These are phyloP conservation scores for Phyllachora maydis DNA, from an alignment of 2,329 filamentous ascomycete species.

Conservation along the genomic window DNA sequence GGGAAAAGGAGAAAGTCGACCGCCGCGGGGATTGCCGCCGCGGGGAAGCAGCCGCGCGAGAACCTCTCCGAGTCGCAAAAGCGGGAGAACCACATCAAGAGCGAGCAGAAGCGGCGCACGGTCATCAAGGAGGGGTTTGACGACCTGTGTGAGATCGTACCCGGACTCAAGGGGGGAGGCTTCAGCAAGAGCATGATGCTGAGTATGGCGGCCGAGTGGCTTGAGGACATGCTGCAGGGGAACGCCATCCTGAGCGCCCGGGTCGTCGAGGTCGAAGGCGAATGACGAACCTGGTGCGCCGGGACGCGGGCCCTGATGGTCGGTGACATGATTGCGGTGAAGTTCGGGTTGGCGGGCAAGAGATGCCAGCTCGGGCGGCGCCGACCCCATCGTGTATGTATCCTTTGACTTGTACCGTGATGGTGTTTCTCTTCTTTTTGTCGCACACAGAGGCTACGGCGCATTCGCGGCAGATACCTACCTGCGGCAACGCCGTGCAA, in stretches of 20 bases:
- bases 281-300: no score
- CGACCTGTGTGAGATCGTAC: conserved; percentile 57
- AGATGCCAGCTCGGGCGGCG: no score
- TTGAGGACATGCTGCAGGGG: conserved; percentile 50
- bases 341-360: no score
- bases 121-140: conserved; percentile 69
- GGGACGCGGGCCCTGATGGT: no score
- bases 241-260: conserved; percentile 40
- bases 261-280: conserved; percentile 10
- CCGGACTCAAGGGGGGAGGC: conserved; percentile 50
- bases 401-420: no score
- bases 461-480: no score
- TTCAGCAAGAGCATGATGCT: conserved; percentile 73
- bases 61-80: conserved; percentile 72
- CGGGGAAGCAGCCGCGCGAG: conserved; percentile 29
- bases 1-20: neutral
- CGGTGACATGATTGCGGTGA: no score
- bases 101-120: conserved; percentile 70
- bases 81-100: conserved; percentile 68
- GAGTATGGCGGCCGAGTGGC: conserved; percentile 49
- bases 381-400: no score
- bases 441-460: no score
- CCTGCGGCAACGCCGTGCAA: no score
- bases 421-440: no score
- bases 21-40: neutral